Base-by-base conservation (phyloP, 2,329 filamentous ascomycete genomes). In the Trichoderma semiorbis region DNA sequence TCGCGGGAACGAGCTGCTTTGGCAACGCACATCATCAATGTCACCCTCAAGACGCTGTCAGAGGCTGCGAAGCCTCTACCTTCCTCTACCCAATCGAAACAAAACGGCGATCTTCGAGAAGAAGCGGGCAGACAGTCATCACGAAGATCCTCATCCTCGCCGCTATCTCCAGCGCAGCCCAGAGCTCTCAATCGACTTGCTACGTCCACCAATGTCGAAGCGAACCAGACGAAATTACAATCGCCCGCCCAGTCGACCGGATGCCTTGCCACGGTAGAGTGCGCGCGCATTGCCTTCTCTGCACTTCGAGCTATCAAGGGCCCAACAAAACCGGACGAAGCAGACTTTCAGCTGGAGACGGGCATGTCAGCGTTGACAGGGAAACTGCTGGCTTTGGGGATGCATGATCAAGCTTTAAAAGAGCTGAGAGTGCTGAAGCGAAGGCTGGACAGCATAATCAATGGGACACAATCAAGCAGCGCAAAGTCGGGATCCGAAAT, bases 21-120 rank as follows among this genome's bases (percentile, higher is more conserved):
- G 43, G 92, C 92, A 14, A 93, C 92, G 0, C 88, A 94, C 73
- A 85, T 93, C 43, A 89, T 94, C 76, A 95, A 95, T 78, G 84
- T 85, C 7, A 86, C 90, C 1, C 84, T 95, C 50, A 94, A 92
- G 77, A 85, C 87, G 11, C 85, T 95, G 4, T 86, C 86, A n/a
- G 90, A 92, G 70, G 89, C 89, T 0, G 84, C 89, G 24, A 94
- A 90, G 78, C 80, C 83, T 4, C 74, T 80, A 1, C 74, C 77
- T 5, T 74, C 76, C 5, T 69, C 79, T 2, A 78, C 80, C 16
- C 77, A 81, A 8, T 75, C 76, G n/a, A 79, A 79, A 53, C 78
- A 73, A 72, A 79, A 81, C 47, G 79, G 81, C 58, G 81, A 82
- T 34, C 66, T 69, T 28, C 75, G 74, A 61, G 78, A 84, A 76